Percentiles rank a stretch among this genome's conserved stretches.
Conservation (phyloP, 305 asterid species). For the Stenogyne calaminthoides region DNA sequence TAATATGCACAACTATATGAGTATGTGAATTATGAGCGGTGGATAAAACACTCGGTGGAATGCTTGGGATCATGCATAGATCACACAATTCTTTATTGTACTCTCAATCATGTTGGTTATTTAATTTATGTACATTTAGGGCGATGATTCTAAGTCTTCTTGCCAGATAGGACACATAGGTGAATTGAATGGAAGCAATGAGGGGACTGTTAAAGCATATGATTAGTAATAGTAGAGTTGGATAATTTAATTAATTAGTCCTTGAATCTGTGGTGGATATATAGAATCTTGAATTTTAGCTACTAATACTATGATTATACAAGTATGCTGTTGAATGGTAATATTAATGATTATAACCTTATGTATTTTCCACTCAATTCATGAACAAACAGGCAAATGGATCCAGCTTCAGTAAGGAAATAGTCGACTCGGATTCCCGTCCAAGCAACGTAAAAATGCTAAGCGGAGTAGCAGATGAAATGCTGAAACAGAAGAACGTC, state of each 20-base stretch:
- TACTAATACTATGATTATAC: neutral
- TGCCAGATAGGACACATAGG: neutral
- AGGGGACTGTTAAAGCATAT: conserved; percentile 32
- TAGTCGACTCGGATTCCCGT: conserved; percentile 62
- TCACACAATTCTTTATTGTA: neutral
- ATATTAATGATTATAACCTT: neutral
- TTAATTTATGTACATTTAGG: neutral
- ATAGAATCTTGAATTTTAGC: conserved; percentile 18
- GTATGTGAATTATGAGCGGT: too few relatives aligned
- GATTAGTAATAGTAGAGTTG: conserved; percentile 24
- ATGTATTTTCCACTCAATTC: neutral
- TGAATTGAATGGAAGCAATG: conserved; percentile 17
- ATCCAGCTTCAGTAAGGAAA: conserved; percentile 51
- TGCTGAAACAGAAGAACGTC: conserved; percentile 81
- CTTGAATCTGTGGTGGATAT: conserved; percentile 12
- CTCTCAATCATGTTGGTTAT: neutral
- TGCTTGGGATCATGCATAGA: neutral
- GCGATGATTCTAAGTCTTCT: conserved; percentile 14
- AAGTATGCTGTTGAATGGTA: neutral
- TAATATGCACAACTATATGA: neutral
- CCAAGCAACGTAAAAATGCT: conserved; percentile 56
- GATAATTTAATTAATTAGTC: conserved; percentile 25
- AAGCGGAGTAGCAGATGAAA: conserved; percentile 63
- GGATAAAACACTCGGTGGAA: neutral
- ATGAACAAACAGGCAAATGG: conserved; percentile 60